phyloP scores from a whole-genome alignment of 2,329 filamentous ascomycete species.

The Zymoseptoria tritici region DNA sequence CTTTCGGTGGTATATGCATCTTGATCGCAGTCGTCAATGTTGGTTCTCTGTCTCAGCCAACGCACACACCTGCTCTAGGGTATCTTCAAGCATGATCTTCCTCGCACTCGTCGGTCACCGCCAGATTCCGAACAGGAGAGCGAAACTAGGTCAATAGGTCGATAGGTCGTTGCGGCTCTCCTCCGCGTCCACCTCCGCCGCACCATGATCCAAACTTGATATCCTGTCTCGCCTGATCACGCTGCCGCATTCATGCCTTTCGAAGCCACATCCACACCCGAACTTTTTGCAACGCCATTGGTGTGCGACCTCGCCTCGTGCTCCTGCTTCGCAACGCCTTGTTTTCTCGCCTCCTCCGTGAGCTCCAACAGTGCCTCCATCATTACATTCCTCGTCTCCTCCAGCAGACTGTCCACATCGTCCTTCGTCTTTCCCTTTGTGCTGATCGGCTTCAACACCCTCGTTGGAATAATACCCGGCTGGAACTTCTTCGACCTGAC shows the following conservation, averaged over 20 bases:
- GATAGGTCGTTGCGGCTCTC: too few species aligned
- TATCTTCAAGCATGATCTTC: too few species aligned
- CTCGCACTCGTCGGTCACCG: background rate
- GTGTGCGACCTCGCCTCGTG: conserved; percentile 8
- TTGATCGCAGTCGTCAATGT: background rate
- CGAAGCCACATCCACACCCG: conserved; percentile 12
- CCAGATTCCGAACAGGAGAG: background rate
- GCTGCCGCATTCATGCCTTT: conserved; percentile 13
- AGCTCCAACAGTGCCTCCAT: conserved; percentile 49
- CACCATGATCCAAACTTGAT: background rate
- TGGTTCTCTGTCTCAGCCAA: too few species aligned
- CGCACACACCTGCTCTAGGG: too few species aligned
- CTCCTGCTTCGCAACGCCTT: conserved; percentile 16
- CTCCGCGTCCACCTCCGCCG: background rate
- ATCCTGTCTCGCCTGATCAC: background rate
- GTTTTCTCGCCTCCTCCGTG: conserved; percentile 24
- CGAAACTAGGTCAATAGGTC: too few species aligned
- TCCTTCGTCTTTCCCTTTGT: conserved; percentile 64
- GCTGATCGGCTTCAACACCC: conserved; percentile 72
- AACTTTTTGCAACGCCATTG: conserved; percentile 12
- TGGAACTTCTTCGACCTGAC: conserved; percentile 37
- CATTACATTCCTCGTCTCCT: conserved; percentile 66
- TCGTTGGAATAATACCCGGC: conserved; percentile 49
- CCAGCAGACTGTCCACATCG: conserved; percentile 69
- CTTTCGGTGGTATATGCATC: background rate